Evolutionary conservation across 768 basidiomycete genomes (phyloP).

Genomic region (Lactifluus pinguis): DNA sequence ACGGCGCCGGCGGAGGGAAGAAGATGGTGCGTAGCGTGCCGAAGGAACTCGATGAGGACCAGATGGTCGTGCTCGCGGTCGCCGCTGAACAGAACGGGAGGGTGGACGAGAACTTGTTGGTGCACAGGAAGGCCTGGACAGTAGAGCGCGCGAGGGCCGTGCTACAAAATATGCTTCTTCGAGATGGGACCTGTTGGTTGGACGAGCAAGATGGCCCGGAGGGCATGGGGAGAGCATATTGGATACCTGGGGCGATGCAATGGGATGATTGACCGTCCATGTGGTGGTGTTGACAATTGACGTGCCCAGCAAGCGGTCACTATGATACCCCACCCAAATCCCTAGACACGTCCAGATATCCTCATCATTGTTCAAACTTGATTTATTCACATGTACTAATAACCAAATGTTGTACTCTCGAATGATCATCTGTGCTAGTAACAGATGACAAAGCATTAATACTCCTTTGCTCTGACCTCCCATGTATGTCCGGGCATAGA

Average conservation of each 20-base stretch:
- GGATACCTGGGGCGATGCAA: slow-evolving; percentile 81
- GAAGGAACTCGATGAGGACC: slow-evolving; percentile 84
- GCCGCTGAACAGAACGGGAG: slow-evolving; percentile 62
- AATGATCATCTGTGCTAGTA: neutral
- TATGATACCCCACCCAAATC: neutral
- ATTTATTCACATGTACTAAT: neutral
- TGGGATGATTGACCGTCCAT: slow-evolving; percentile 59
- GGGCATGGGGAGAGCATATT: slow-evolving; percentile 57
- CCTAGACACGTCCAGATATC: no score
- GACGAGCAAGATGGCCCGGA: slow-evolving; percentile 70
- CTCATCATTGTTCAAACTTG: no score
- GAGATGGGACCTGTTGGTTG: slow-evolving; percentile 91
- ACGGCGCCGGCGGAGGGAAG: slow-evolving; percentile 38
- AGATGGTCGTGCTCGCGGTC: slow-evolving; percentile 69
- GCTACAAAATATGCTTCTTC: slow-evolving; percentile 81
- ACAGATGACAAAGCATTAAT: slow-evolving; percentile 4
- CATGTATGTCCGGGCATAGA: slow-evolving; percentile 3
- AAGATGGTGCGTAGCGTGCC: slow-evolving; percentile 87
- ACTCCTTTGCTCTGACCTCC: neutral
- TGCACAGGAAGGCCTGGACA: slow-evolving; percentile 64
- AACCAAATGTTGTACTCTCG: neutral
- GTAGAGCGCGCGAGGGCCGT: slow-evolving; percentile 66
- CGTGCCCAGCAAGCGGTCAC: neutral
- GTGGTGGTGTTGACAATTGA: neutral
- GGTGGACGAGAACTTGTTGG: slow-evolving; percentile 55